These are phyloP conservation scores for Suillus cothurnatus DNA, from an alignment of 768 basidiomycete species.

Conservation along the genomic window DNA sequence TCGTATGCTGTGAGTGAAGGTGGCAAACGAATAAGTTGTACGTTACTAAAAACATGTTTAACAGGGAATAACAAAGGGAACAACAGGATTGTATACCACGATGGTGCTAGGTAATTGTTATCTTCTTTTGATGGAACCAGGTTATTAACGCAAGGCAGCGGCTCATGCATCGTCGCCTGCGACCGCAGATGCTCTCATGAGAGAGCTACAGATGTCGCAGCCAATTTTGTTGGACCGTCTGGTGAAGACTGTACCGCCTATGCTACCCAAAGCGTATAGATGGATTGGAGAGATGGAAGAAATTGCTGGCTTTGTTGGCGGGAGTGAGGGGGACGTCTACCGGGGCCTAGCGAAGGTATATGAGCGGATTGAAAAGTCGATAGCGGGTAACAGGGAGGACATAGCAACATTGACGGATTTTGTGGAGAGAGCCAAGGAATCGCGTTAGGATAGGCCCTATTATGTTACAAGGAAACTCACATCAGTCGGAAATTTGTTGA, in stretches of 20 bases:
- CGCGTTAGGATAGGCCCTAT: constrained; percentile 12
- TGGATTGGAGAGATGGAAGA: constrained; percentile 69
- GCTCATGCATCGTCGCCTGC: constrained; percentile 60
- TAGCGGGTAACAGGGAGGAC: constrained; percentile 41
- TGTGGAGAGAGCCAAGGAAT: constrained; percentile 46
- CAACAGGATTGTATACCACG: constrained; percentile 52
- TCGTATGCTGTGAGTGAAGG: constrained; percentile 54
- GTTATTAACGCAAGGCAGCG: constrained; percentile 34
- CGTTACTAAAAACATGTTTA: not conserved
- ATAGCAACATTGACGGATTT: constrained; percentile 44
- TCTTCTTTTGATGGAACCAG: constrained; percentile 1
- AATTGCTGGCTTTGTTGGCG: constrained; percentile 57
- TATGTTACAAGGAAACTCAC: not conserved
- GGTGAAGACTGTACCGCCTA: constrained; percentile 41
- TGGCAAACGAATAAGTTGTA: constrained; percentile 5
- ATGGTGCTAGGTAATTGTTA: constrained; percentile 52
- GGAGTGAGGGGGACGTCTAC: constrained; percentile 46
- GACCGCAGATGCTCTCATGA: constrained; percentile 57
- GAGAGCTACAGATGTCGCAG: constrained; percentile 50
- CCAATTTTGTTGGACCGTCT: constrained; percentile 45
- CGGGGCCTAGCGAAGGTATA: constrained; percentile 50
- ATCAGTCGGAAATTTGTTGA: not conserved
- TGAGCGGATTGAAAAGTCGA: constrained; percentile 42
- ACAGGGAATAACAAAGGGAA: constrained; percentile 60
- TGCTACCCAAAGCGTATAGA: constrained; percentile 66